These are phyloP conservation scores for Pseudisothecium myosuroides DNA, from an alignment of 225 moss, liverwort and hornwort species.

Conservation along the genomic window DNA sequence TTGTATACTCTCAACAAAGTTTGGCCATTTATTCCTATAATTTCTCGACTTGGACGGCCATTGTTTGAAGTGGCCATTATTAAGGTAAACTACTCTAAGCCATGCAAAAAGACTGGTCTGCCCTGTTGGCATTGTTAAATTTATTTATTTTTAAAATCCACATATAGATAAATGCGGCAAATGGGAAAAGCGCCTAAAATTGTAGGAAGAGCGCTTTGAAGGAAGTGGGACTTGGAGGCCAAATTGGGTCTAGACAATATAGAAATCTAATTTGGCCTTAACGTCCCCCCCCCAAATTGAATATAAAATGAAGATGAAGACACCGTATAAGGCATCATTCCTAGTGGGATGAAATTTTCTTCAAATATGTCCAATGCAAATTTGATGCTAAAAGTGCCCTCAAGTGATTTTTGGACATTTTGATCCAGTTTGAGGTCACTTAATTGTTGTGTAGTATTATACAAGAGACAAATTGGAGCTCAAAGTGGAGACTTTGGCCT, in stretches of 20 bases:
- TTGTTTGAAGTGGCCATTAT: too few relatives aligned
- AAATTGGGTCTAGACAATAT: background rate
- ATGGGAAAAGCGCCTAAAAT: too few relatives aligned
- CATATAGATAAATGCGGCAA: too few relatives aligned
- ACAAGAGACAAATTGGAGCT: background rate
- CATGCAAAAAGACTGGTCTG: too few relatives aligned
- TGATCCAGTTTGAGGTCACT: fast-evolving
- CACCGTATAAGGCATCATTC: background rate
- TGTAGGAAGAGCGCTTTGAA: too few relatives aligned
- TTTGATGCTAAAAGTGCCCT: background rate
- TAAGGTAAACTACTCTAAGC: too few relatives aligned
- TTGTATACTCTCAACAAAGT: too few relatives aligned
- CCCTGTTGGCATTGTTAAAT: too few relatives aligned
- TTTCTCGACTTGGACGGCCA: too few relatives aligned
- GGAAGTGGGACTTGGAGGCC: fast-evolving
- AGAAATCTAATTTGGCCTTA: fast-evolving
- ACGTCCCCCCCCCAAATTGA: background rate
- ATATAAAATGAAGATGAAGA: background rate
- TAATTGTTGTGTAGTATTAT: background rate
- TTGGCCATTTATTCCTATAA: too few relatives aligned
- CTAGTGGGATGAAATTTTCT: fast-evolving
- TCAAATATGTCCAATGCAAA: fast-evolving
- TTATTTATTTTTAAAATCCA: too few relatives aligned
- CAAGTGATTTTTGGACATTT: background rate
- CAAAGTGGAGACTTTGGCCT: background rate